Evolutionary conservation across 1,139 yeast species (phyloP).

Genomic region (Hyphopichia wangnamkhiaoensis): DNA sequence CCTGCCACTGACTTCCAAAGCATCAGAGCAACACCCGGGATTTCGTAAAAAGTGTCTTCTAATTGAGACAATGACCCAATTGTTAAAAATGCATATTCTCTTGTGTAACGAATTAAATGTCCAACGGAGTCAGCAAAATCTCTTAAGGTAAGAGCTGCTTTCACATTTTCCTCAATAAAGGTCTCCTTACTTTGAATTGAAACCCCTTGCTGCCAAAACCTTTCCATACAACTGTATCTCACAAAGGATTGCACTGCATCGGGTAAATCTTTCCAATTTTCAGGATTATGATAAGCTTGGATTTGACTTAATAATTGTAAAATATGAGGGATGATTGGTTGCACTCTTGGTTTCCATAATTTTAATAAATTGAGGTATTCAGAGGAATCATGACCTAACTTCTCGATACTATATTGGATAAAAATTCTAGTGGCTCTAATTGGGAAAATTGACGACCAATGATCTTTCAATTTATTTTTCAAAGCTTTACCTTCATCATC

Average conservation of each 20-base stretch:
- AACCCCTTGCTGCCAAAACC: constrained; percentile 99
- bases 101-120: constrained; percentile 88
- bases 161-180: constrained; percentile 90
- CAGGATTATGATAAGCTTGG: constrained; percentile 92
- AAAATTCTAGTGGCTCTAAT: constrained; percentile 93
- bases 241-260: constrained; percentile 90
- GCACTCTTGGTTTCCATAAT: constrained; percentile 91
- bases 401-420: constrained; percentile 93
- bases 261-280: constrained; percentile 86
- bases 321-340: constrained; percentile 89
- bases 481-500: constrained; percentile 85
- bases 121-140: constrained; percentile 99
- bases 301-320: constrained; percentile 84
- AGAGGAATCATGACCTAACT: constrained; percentile 72
- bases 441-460: constrained; percentile 94
- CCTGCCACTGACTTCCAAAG: constrained; percentile 88
- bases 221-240: constrained; percentile 80
- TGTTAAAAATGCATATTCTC: constrained; percentile 92
- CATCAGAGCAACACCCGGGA: constrained; percentile 75
- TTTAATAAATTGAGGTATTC: constrained; percentile 72
- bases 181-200: constrained; percentile 93
- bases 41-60: constrained; percentile 84
- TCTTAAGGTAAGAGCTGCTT: constrained; percentile 87
- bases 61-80: constrained; percentile 87
- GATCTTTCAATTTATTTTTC: constrained; percentile 77